These are phyloP conservation scores for Apiospora pterosperma DNA, from an alignment of 2,329 filamentous ascomycete genomes.

Conservation along the genomic window DNA sequence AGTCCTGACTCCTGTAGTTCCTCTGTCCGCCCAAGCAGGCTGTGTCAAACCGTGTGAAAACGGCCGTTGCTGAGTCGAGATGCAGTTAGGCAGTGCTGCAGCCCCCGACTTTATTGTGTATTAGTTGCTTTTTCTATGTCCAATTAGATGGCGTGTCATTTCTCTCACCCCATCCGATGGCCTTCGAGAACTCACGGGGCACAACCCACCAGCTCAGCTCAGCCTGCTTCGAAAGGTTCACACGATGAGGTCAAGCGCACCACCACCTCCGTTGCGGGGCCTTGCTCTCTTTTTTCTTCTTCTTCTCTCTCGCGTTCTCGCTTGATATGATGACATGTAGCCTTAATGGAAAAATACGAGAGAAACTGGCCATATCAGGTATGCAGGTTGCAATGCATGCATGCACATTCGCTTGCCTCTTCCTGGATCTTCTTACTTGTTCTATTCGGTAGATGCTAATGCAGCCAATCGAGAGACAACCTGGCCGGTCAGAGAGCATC, in stretches of 20 bases:
- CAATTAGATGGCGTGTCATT: neutral
- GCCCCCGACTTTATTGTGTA: neutral
- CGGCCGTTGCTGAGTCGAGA: neutral
- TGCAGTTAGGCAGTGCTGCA: neutral
- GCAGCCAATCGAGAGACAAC: neutral
- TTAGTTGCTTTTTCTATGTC: neutral
- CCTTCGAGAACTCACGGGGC: neutral
- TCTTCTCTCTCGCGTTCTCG: too few species aligned
- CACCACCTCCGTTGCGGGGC: too few species aligned
- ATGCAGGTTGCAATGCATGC: constrained; percentile 1
- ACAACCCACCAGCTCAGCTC: neutral
- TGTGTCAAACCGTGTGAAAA: neutral
- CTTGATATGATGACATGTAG: neutral
- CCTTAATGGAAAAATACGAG: neutral
- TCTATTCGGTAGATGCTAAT: neutral
- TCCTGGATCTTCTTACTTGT: neutral
- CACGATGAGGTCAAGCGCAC: neutral
- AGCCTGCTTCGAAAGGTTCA: neutral
- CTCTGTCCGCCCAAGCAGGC: neutral
- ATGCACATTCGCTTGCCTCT: constrained; percentile 1
- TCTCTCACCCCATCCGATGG: neutral
- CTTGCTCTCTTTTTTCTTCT: too few species aligned
- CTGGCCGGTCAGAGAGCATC: neutral
- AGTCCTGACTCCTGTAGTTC: neutral
- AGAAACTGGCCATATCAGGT: neutral